Base-by-base conservation (phyloP, 208 protist species). In the Zelonia costaricensis region DNA sequence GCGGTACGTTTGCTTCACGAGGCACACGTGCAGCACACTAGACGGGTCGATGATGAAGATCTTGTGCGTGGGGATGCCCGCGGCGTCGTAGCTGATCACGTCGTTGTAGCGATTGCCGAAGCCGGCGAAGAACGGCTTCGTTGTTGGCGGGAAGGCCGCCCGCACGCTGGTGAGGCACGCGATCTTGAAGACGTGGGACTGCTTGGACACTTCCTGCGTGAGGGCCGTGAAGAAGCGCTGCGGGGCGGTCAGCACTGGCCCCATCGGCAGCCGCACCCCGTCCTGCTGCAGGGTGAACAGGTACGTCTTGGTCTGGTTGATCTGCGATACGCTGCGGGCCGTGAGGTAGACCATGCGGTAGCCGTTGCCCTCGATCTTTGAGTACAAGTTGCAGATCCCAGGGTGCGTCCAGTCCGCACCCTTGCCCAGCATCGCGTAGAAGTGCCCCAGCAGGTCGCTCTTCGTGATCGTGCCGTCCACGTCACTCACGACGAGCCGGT, bases 391-490 rank as follows among this genome's bases (percentile, higher is more conserved):
- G 58, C 91, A 91, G 62, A 97, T 95, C 47, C 97, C 97, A 0
- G 88, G 82, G 65, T 99, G 98, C 0, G 94, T 98, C 96, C 97
- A 99, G 64, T 98, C 95, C 0, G 54, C 62, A 13, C 83, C 83
- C 33, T 86, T 77, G 39, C 97, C 96, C 36, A 99, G 42, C 15
- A 88, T 74, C 15, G 95, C 81, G 46, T 98, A 90, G 28, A 98
- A 78, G 71, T 99, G 97, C 2, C 98, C 98, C 62, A 94, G 83
- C 27, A 98, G 51, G 74, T 99, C 98, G 53, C 92, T 96, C 70
- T 97, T 97, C 1, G 98, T 99, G 59, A 99, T 98, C 0, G 98
- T 99, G 44, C 98, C 98, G 77, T 99, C 98, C 20, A 99, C 88
- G 74, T 99, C 98, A 36, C 92, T 98, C 44, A 99, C 93, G 28